phyloP scores from a whole-genome alignment of 225 moss, liverwort and hornwort species.

The Sphagnum contortum region DNA sequence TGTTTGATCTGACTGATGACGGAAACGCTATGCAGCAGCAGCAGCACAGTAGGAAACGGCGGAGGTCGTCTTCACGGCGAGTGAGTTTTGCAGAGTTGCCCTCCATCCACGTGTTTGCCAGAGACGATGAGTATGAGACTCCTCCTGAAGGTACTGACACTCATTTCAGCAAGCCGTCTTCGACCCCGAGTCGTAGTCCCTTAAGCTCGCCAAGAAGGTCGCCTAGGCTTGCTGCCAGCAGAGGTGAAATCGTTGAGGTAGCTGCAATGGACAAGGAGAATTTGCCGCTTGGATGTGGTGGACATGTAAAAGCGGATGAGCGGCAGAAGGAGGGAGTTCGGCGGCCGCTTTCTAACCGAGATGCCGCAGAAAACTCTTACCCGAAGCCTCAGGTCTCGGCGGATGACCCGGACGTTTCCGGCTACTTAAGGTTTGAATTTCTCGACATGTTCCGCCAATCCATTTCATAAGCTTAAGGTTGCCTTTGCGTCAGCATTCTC shows the following conservation, averaged over 20 bases:
- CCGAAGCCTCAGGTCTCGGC: background rate
- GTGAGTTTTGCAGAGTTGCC: slow-evolving; percentile 54
- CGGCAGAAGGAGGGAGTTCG: slow-evolving; percentile 28
- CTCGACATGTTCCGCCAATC: too few species aligned
- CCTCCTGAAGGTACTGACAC: slow-evolving; percentile 52
- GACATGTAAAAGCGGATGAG: slow-evolving; percentile 1
- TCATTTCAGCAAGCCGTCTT: slow-evolving; percentile 17
- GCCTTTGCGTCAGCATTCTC: too few species aligned
- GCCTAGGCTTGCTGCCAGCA: slow-evolving; percentile 25
- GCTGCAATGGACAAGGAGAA: slow-evolving; percentile 39
- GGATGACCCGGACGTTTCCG: too few species aligned
- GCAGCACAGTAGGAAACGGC: slow-evolving; percentile 19
- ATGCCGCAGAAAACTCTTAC: slow-evolving; percentile 30
- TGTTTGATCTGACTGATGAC: slow-evolving; percentile 12
- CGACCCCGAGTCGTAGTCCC: slow-evolving; percentile 9
- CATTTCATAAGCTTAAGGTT: too few species aligned
- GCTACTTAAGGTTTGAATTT: too few species aligned
- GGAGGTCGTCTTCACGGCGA: slow-evolving; percentile 47
- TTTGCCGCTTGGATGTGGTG: slow-evolving; percentile 14
- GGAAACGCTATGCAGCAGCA: slow-evolving; percentile 17
- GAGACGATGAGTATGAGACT: slow-evolving; percentile 60
- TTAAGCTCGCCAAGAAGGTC: slow-evolving; percentile 46
- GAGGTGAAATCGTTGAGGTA: slow-evolving; percentile 12
- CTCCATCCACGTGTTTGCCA: slow-evolving; percentile 47
- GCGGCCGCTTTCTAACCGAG: slow-evolving; percentile 28